A percentile compares a stretch with the other conserved stretches of the same genome.
Conservation (phyloP, 768 basidiomycete genomes). For the Pisolithus marmoratus region DNA sequence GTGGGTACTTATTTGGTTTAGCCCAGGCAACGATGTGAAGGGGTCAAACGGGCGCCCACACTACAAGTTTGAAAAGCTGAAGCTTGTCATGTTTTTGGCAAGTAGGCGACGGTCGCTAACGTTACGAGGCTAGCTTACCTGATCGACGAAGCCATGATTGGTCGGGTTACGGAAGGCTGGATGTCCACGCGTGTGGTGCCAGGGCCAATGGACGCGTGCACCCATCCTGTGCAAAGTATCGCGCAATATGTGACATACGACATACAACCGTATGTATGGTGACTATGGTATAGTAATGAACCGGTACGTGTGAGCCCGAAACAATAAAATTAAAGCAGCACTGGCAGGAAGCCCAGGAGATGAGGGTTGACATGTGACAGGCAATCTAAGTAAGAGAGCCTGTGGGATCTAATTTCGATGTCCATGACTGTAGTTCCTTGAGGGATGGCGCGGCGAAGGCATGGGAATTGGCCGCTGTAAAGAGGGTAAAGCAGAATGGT, state of each 20-base stretch:
- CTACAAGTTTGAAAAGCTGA: neutral
- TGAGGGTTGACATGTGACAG: neutral
- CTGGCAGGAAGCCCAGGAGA: no score
- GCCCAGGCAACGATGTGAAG: neutral
- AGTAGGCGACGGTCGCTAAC: neutral
- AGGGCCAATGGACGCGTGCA: neutral
- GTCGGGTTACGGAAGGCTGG: no score
- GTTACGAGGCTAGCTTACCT: neutral
- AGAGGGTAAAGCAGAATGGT: slow-evolving; percentile 82
- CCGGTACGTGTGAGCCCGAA: slow-evolving; percentile 11
- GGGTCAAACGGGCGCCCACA: neutral
- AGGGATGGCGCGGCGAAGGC: slow-evolving; percentile 75
- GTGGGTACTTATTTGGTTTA: neutral
- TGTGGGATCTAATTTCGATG: slow-evolving; percentile 77
- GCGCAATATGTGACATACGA: neutral
- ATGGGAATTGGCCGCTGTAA: slow-evolving; percentile 89
- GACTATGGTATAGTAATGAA: slow-evolving; percentile 24
- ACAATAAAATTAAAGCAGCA: slow-evolving; percentile 14
- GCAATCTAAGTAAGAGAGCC: slow-evolving; percentile 42
- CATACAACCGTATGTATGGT: slow-evolving; percentile 11
- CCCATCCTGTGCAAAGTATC: neutral
- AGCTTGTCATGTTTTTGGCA: neutral
- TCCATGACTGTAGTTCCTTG: slow-evolving; percentile 86
- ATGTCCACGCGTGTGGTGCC: neutral
- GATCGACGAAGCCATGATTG: no score